phyloP scores from a whole-genome alignment of 805 yeast genomes.

The Barnettozyma salicaria region DNA sequence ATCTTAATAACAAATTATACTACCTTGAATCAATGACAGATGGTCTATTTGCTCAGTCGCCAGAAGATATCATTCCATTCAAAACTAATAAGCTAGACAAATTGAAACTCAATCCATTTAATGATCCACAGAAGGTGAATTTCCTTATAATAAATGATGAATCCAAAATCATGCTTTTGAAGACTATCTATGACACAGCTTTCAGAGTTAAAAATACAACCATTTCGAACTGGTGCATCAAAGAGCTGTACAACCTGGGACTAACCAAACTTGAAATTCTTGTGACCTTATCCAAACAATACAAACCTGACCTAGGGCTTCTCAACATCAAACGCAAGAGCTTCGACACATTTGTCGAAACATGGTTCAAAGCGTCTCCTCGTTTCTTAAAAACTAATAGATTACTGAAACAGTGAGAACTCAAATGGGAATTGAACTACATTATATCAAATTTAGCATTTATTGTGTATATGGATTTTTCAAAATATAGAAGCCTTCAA shows the following conservation, averaged over 20 bases:
- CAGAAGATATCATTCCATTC: not conserved
- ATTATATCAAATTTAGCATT: no score
- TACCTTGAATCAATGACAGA: constrained; percentile 2
- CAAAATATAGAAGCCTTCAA: no score
- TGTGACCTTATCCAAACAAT: constrained; percentile 12
- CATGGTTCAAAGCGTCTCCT: no score
- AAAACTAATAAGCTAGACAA: not conserved
- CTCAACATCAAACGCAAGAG: not conserved
- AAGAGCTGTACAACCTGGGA: constrained; percentile 18
- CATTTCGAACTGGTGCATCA: constrained; percentile 15
- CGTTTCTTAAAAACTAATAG: no score
- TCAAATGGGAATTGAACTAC: no score
- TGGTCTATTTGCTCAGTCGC: constrained; percentile 2
- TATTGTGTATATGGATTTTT: no score
- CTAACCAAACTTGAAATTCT: constrained; percentile 15
- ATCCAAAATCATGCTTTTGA: constrained; percentile 13
- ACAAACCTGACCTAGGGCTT: constrained; percentile 1
- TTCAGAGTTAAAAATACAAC: constrained; percentile 2
- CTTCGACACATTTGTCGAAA: not conserved
- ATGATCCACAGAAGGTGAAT: constrained; percentile 5
- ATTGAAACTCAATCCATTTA: constrained; percentile 18
- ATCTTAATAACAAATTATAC: constrained; percentile 11
- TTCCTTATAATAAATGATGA: constrained; percentile 12
- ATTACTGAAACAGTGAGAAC: no score
- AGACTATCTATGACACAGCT: constrained; percentile 21